Evolutionary conservation across 1,284 basidiomycete genomes (phyloP), one percentile per base, ranked within the genome.

Genomic region (Agaricales sp.): DNA sequence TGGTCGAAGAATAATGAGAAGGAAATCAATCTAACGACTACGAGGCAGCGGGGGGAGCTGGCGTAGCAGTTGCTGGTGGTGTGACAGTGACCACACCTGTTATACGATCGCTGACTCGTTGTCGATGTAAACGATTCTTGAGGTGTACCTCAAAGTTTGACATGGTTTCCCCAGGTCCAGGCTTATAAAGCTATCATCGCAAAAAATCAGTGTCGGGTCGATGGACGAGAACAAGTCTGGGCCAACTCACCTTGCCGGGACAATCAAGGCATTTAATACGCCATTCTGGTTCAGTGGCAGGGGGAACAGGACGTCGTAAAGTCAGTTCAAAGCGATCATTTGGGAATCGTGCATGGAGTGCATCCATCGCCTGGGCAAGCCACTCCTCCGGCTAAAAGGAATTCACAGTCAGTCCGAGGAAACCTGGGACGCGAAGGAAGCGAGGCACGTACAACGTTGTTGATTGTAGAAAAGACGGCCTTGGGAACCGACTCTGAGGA

Each of bases 241-340:
- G 24, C 12, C 12, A 11, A 46, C 24, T 8, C 19, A 46, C 45
- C 45, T 46, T 46, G 11, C 45, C 45, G 24, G 45, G 45, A 24
- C 45, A 46, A 26, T 46, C 45, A 6, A 21, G 11, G 18, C 45
- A 46, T 18, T 46, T 46, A 11, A 46, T 22, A 11, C 45, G 19
- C 45, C 45, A 46, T 24, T 46, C 45, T 8, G 11, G 14, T 19
- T 43, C 41, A 8, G n/a, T 21, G 8, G n/a, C 41, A 43, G 13
- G n/a, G 8, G 41, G 45, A 20, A 45, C 21, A n/a, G 30, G 23
- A 16, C 30, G 44, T 39, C 25, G 37, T 18, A 80, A 67, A n/a
- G 86, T 78, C 11, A 87, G 75, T 54, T 87, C 83, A 59, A 98
- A 92, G 48, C 67, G 78, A 62, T 98, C 93, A 53, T 89, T 76